Evolutionary conservation across 192 early-diverging fungal species (phyloP), one percentile per base, ranked within the genome.

Genomic region (Coemansia sp.): DNA sequence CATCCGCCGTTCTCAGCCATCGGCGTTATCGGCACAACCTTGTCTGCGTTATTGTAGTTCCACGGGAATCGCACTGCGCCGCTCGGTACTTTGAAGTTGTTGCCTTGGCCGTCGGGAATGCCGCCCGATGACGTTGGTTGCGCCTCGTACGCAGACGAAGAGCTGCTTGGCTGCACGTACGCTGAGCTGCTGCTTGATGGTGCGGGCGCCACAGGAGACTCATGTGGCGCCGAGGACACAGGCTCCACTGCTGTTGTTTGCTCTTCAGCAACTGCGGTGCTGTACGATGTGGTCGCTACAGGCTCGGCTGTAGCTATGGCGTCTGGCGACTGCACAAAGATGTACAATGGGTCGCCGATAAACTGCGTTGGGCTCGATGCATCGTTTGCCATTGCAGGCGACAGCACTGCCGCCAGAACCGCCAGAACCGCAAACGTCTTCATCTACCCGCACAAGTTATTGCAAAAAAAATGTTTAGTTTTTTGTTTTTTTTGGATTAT

Each of bases 11-110:
- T 83, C 9, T 45, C 38, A 1, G 36, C 39, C 21, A 0, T 1
- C 4, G 80, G 80, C 1, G 80, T 83, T 11, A 83, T 65, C 0
- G 75, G 80, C 2, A 83, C 72, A 0, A 83, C 80, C 61, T 74
- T 58, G 62, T 83, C 80, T 0, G 58, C 34, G 49, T 83, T 83
- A 26, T 59, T 58, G 48, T 71, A 69, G 62, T 77, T 83, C 80
- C 80, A 83, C 26, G 80, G 80, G 63, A 83, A 83, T 38, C 67
- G 63, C 45, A 81, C 64, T 0, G 73, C 78, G 0, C 78, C 78
- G 14, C 59, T 9, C 0, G 73, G 66, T 14, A 65, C 66, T 7
- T 64, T 81, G 38, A 81, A 81, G 45, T 57, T 66, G 63, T 81
- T 81, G 36, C 78, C 78, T 48, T 81, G 78, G 0, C 78, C 78